Evolutionary conservation across 441 rosid species (phyloP), one percentile per base, ranked within the genome.

Genomic region (Mallotus japonicus): DNA sequence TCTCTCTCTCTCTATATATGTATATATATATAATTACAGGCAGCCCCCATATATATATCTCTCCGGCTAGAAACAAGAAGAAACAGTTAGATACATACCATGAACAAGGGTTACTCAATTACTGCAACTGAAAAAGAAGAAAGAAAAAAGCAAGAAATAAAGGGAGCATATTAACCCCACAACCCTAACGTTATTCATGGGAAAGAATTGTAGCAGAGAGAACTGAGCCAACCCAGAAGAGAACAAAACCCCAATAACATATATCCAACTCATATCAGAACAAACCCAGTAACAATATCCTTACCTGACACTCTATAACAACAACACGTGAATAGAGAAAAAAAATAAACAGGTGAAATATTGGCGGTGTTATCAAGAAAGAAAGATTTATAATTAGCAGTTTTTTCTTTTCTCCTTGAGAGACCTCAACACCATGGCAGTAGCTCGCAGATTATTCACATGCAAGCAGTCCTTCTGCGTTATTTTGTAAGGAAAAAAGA

Each of bases 241-340:
- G 68, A 80, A 80, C 85, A 80, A 80, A 73, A 56, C 60, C 53
- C 70, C 55, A 32, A 72, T 57, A 77, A 76, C 79, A 55, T 62
- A 47, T 62, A 77, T 77, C 85, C 84, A 79, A 82, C 73, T 73
- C 79, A 83, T 70, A 79, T 80, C 83, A 88, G 84, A 87, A 82
- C 89, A 88, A 87, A 83, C 78, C 42, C 75, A 65, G 58, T n/a
- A 75, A 75, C 73, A 72, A 77, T 71, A 65, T 72, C 77, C 64
- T 65, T 53, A 56, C 16, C 73, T 78, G 71, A 42, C 75, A 62
- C 71, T 46, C 67, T 56, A 50, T 74, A 56, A 50, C 67, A 60
- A 50, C 87, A 81, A 80, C 92, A 87, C 90, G 97, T 91, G 94
- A 89, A 87, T 78, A 71, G 58, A 79, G 22, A 37, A 37, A 37